These are phyloP conservation scores for Phytopythium vexans DNA, from an alignment of 352 stramenopile genomes.

Conservation along the genomic window DNA sequence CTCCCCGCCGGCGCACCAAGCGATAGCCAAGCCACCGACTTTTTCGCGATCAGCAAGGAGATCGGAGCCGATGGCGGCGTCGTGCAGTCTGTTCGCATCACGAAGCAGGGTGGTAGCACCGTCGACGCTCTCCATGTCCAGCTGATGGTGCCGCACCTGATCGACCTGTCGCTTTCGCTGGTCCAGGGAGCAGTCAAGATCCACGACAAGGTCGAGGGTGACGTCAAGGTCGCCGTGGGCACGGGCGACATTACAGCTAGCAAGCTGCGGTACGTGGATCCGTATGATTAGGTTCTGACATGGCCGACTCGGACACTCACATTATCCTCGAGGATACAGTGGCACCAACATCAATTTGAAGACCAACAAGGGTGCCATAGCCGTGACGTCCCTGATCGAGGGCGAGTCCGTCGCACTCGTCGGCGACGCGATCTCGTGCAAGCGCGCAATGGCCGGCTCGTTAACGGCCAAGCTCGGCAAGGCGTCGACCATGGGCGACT, in stretches of 20 bases:
- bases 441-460: slow-evolving; percentile 56
- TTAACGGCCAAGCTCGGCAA: slow-evolving; percentile 48
- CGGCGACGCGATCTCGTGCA: slow-evolving; percentile 41
- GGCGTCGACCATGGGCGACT: slow-evolving; percentile 20
- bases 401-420: slow-evolving; percentile 50
- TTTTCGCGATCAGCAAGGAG: slow-evolving; percentile 33
- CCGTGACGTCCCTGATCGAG: slow-evolving; percentile 47
- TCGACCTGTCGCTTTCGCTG: slow-evolving; percentile 47
- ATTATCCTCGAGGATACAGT: neutral
- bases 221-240: slow-evolving; percentile 59
- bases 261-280: slow-evolving; percentile 41
- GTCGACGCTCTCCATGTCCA: slow-evolving; percentile 12
- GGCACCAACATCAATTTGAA: slow-evolving; percentile 54
- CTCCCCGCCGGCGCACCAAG: neutral
- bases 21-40: neutral
- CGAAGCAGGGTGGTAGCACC: slow-evolving; percentile 12
- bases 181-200: slow-evolving; percentile 43
- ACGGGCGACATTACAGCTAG: slow-evolving; percentile 53
- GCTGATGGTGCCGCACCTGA: slow-evolving; percentile 34
- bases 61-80: neutral
- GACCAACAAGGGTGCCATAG: slow-evolving; percentile 56
- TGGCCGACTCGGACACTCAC: neutral
- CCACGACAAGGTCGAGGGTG: slow-evolving; percentile 66
- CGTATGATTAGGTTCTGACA: neutral
- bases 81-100: slow-evolving; percentile 24